Base-by-base conservation (phyloP, 208 protist species). In the Acanthamoeba lenticulata region DNA sequence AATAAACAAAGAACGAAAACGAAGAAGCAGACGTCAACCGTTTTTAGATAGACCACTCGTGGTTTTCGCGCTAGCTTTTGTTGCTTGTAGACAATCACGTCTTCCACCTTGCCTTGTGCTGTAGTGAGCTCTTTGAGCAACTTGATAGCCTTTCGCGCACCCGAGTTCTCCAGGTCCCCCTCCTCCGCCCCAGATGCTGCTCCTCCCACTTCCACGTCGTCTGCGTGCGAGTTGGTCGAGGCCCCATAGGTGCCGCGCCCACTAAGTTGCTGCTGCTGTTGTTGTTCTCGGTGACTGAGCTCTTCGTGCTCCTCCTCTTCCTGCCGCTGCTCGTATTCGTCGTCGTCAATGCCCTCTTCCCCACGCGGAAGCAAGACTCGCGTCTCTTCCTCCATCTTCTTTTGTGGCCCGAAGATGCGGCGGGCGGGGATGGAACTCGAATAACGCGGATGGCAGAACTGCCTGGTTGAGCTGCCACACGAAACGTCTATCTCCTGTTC, bases 31-130 rank as follows among this genome's bases (percentile, higher is more conserved):
- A 24, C 13, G 42, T 11, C 11, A 36, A 85, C 74, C 0, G 74
- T 85, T 21, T 85, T 85, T 2, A 85, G 74, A 42, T 85, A 85
- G 44, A 85, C 27, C 9, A 85, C 74, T 47, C 42, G 38, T 57
- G 74, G 74, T 29, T 85, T 85, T 21, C 45, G 38, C 44, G 29
- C 17, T 5, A 47, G 74, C 74, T 85, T 85, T 13, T 57, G 44
- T 85, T 57, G n/a, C 19, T 17, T 52, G 74, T 85, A 85, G 42
- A 55, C 44, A 21, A 85, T 32, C 74, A 85, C 74, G 74, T 85
- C 74, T 24, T 85, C 74, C 19, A 85, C 74, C 24, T 55, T 47
- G 6, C 74, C 74, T 0, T 38, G 74, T 3, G 24, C 74, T 19
- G 74, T 38, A 27, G 74, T 57, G n/a, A 85, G 74, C 9, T 85